phyloP scores from a whole-genome alignment of 306 rosid species.

The Corylus heterophylla region DNA sequence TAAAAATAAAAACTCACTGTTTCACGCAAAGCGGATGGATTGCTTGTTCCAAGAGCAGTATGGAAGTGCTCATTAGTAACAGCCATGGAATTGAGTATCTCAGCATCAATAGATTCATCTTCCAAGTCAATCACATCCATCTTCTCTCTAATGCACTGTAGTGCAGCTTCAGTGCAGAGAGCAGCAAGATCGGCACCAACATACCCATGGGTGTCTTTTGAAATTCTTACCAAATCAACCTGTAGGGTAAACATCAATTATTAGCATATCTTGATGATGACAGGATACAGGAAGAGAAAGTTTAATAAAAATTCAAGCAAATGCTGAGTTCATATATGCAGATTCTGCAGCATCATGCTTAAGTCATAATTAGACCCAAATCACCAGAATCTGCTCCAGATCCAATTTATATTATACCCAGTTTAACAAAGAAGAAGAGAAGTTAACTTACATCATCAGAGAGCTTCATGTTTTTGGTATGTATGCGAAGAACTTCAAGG shows the following conservation, averaged over 20 bases:
- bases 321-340: background rate
- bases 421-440: background rate
- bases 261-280: constrained; percentile 3
- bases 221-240: constrained; percentile 64
- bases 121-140: constrained; percentile 71
- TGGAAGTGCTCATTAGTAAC: constrained; percentile 70
- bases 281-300: constrained; percentile 9
- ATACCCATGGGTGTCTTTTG: constrained; percentile 66
- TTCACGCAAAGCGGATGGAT: constrained; percentile 74
- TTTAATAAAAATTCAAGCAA: constrained; percentile 9
- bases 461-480: constrained; percentile 75
- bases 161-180: constrained; percentile 71
- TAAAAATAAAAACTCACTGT: constrained; percentile 39
- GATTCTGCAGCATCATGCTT: background rate
- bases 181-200: constrained; percentile 80
- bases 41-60: constrained; percentile 72
- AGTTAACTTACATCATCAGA: constrained; percentile 55
- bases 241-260: constrained; percentile 1
- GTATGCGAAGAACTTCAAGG: constrained; percentile 71
- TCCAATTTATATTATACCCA: background rate
- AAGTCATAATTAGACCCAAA: background rate
- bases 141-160: constrained; percentile 73
- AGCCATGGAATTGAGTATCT: constrained; percentile 61
- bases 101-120: constrained; percentile 70
- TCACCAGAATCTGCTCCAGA: constrained; percentile 2